These are phyloP conservation scores for Erodium maritimum DNA, from an alignment of 345 rosid species.

Conservation along the genomic window DNA sequence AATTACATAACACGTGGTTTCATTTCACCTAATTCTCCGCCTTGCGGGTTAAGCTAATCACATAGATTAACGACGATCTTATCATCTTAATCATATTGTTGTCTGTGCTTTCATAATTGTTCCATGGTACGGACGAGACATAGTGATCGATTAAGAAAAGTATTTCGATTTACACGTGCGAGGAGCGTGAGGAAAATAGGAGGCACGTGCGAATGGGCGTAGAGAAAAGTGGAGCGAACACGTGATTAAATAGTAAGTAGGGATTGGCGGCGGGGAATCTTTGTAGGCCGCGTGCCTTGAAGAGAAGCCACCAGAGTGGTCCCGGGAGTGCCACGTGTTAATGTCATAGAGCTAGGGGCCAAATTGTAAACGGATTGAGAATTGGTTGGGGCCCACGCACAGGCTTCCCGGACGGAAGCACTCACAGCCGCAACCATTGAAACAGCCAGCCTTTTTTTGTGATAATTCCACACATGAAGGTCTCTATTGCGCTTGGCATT, in stretches of 20 bases:
- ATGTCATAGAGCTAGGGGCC: background rate
- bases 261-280: conserved; percentile 41
- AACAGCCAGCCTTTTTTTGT: background rate
- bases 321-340: conserved; percentile 27
- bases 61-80: too few relatives aligned
- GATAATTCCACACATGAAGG: conserved; percentile 7
- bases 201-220: conserved; percentile 13
- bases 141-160: too few relatives aligned
- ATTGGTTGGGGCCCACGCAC: background rate
- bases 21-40: too few relatives aligned
- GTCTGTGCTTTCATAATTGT: too few relatives aligned
- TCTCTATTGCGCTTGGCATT: background rate
- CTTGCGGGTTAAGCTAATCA: too few relatives aligned
- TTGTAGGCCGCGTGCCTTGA: conserved; percentile 29
- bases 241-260: conserved; percentile 13
- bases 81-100: too few relatives aligned
- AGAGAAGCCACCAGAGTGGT: conserved; percentile 27
- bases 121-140: background rate
- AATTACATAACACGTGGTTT: too few relatives aligned
- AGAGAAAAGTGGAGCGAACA: conserved; percentile 1
- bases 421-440: conserved; percentile 41
- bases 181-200: background rate
- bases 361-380: background rate
- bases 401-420: conserved; percentile 19
- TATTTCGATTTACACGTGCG: too few relatives aligned